These are phyloP conservation scores for Blastobotrys persicus DNA, from an alignment of 1,139 yeast species.

Conservation along the genomic window DNA sequence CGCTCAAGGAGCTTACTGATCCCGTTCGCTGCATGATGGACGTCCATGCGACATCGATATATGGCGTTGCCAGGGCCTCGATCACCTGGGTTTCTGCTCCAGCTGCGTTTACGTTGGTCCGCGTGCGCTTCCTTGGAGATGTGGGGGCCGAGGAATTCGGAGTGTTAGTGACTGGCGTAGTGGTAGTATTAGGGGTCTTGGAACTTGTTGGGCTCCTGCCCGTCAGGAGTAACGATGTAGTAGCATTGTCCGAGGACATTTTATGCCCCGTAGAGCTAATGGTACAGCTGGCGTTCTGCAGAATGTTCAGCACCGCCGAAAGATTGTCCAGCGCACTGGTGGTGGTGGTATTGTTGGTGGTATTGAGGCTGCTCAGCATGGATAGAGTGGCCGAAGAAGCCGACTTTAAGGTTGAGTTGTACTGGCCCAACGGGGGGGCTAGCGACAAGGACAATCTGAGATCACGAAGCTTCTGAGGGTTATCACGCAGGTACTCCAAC, in stretches of 20 bases:
- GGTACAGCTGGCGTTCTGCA: neutral
- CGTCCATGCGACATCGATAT: constrained; percentile 29
- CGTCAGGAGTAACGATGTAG: constrained; percentile 1
- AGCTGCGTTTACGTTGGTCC: constrained; percentile 26
- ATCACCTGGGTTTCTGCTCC: constrained; percentile 36
- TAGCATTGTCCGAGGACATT: constrained; percentile 6
- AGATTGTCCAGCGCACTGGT: constrained; percentile 7
- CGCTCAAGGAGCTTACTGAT: constrained; percentile 20
- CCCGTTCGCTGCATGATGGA: constrained; percentile 25
- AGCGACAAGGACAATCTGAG: constrained; percentile 19
- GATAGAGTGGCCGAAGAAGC: constrained; percentile 33
- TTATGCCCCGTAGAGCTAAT: constrained; percentile 1
- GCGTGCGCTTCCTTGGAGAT: constrained; percentile 22
- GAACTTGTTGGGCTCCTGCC: neutral
- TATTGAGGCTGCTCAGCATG: constrained; percentile 27
- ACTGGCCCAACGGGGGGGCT: constrained; percentile 10
- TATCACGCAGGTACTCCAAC: constrained; percentile 63
- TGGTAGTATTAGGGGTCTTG: neutral
- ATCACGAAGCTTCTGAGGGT: constrained; percentile 33
- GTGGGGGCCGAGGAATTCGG: neutral
- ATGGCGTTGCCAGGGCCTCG: constrained; percentile 35
- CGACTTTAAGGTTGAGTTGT: constrained; percentile 13
- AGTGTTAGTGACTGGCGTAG: neutral
- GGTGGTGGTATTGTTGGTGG: neutral
- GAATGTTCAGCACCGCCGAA: constrained; percentile 2